Percentiles rank a stretch among this genome's conserved stretches.
These are phyloP conservation scores for Suhomyces bribrorum DNA, from an alignment of 1,139 yeast genomes.

Conservation along the genomic window DNA sequence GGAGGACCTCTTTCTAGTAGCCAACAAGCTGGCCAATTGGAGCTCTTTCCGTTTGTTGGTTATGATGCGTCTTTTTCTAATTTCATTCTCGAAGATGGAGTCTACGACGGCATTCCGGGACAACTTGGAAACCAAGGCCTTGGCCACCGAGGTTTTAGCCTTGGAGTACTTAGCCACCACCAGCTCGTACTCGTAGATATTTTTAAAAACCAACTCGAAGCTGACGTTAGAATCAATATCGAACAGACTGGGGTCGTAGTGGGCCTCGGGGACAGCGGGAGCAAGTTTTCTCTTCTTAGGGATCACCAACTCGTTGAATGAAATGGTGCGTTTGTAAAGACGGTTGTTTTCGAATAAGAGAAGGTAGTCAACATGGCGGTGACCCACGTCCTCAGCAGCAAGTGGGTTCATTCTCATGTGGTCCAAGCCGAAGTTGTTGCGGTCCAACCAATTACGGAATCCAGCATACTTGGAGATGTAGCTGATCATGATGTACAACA, in stretches of 20 bases:
- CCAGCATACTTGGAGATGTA: slow-evolving; percentile 37
- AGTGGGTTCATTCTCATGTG: slow-evolving; percentile 29
- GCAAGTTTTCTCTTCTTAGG: slow-evolving; percentile 43
- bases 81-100: slow-evolving; percentile 23
- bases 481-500: slow-evolving; percentile 43
- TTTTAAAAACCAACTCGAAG: slow-evolving; percentile 36
- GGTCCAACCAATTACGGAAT: slow-evolving; percentile 48
- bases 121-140: slow-evolving; percentile 23
- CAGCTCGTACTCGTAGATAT: slow-evolving; percentile 35
- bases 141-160: slow-evolving; percentile 21
- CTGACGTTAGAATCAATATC: slow-evolving; percentile 29
- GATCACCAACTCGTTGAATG: slow-evolving; percentile 34
- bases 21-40: slow-evolving; percentile 48
- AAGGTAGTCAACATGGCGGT: slow-evolving; percentile 35
- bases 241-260: slow-evolving; percentile 29
- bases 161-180: slow-evolving; percentile 20
- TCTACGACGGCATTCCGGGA: slow-evolving; percentile 25
- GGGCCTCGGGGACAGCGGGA: slow-evolving; percentile 36
- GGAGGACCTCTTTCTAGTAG: slow-evolving; percentile 35
- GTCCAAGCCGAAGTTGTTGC: slow-evolving; percentile 34
- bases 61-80: slow-evolving; percentile 43
- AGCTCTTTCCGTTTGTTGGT: slow-evolving; percentile 48
- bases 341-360: slow-evolving; percentile 47
- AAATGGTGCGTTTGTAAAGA: slow-evolving; percentile 40
- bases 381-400: slow-evolving; percentile 18